Conservation (phyloP, 768 basidiomycete species). For the Mycena amicta region DNA sequence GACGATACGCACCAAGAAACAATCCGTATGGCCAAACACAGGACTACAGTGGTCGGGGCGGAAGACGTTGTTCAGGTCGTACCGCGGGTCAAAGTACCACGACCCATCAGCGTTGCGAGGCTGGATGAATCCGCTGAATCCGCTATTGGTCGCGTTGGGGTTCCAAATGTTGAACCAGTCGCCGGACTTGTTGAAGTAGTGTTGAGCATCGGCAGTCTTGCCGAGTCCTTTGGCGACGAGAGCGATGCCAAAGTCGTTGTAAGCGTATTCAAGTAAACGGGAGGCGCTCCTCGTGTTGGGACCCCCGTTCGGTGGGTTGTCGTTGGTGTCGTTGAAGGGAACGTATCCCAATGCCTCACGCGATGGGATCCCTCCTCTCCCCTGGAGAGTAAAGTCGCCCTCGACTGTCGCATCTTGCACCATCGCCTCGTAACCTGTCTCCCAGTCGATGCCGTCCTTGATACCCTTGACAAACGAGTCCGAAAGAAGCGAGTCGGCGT, state of each 20-base stretch:
- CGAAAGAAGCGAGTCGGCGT: conserved; percentile 29
- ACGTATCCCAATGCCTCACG: conserved; percentile 5
- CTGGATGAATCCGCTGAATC: conserved; percentile 21
- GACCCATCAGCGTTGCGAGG: conserved; percentile 15
- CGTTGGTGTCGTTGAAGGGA: conserved; percentile 4
- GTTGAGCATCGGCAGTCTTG: conserved; percentile 5
- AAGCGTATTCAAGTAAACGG: conserved; percentile 18
- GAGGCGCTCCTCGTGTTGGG: conserved; percentile 20
- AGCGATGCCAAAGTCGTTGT: conserved; percentile 22
- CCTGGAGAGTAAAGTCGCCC: conserved; percentile 19
- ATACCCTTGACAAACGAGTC: conserved; percentile 31
- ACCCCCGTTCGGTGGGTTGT: conserved; percentile 15
- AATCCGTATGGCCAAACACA: conserved; percentile 16
- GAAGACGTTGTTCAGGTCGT: conserved; percentile 15
- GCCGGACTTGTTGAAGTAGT: conserved; percentile 17
- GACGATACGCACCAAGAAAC: conserved; percentile 11
- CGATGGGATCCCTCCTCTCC: conserved; percentile 12
- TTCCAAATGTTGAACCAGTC: conserved; percentile 25
- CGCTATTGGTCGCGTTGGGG: conserved; percentile 14
- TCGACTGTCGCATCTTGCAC: conserved; percentile 17
- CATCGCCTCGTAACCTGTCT: conserved; percentile 26
- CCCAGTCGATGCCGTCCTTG: conserved; percentile 29
- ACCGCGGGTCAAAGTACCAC: conserved; percentile 22
- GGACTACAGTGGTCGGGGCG: conserved; percentile 22
- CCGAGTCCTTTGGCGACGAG: conserved; percentile 19